Base-by-base conservation (phyloP, 2,329 filamentous ascomycete species). In the Alternaria gansuensis region DNA sequence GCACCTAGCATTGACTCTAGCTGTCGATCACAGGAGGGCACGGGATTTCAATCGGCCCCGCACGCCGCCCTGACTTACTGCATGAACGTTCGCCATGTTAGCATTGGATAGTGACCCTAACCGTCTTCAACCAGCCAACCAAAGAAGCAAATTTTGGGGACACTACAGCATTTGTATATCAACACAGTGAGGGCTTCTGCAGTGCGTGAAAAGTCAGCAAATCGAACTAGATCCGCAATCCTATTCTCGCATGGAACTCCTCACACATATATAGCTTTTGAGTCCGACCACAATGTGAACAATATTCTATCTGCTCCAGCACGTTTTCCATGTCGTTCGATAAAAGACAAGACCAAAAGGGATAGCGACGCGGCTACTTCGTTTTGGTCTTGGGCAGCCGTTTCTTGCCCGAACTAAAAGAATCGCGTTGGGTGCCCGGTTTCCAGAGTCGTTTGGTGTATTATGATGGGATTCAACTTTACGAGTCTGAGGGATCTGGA, bases 401-500 rank as follows among this genome's bases (percentile, higher is more conserved):
- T 41, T 33, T 66, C 55, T 28, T 68, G 61, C 41, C 61, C 60
- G 14, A 68, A 62, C 57, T 65, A 40, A 36, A 34, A 34, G 29
- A n/a, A 40, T 28, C 21, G 36, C 44, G 36, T 33, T 50, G 29
- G 5, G 33, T 48, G 44, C 44, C n/a, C n/a, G 44, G 44, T 36
- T 48, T 24, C 29, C 21, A n/a, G 44, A 11, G 11, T n/a, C 44
- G 17, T 46, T 46, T 31, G 17, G 17, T 28, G 21, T 10, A 40
- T 53, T n/a, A 21, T 40, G 11, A 77, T 78, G 75, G 66, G 60
- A 37, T 68, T 79, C 7, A 65, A 54, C 40, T 69, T 79, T 7
- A 65, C 63, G 29, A 68, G 71, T 7, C 64, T 79, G 43, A 69
- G 71, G 51, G 75, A 78, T 51, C 63, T 80, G 10, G 77, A 79